Evolutionary conservation across 495 filamentous ascomycete species (phyloP).

Genomic region (Penicillium macrosclerotiorum): DNA sequence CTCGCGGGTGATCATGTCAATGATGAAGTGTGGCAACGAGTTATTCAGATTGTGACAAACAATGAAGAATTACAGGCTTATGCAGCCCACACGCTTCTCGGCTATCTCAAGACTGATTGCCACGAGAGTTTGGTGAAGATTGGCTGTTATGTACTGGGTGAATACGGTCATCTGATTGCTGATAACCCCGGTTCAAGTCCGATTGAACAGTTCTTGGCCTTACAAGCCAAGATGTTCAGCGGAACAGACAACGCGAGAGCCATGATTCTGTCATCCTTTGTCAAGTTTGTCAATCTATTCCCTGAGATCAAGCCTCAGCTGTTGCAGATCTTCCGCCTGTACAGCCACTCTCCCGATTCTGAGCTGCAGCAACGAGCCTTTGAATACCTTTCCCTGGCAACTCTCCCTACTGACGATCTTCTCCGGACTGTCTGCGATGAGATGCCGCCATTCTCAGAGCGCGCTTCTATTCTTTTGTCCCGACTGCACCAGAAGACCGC

Average conservation of each 20-base stretch:
- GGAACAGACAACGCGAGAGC: slow-evolving; percentile 87
- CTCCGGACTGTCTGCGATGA: slow-evolving; percentile 96
- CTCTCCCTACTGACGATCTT: slow-evolving; percentile 83
- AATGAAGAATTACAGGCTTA: slow-evolving; percentile 98
- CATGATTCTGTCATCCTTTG: slow-evolving; percentile 89
- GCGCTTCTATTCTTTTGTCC: slow-evolving; percentile 86
- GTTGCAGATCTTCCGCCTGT: slow-evolving; percentile 81
- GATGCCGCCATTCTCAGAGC: slow-evolving; percentile 98
- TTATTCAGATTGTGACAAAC: slow-evolving; percentile 99
- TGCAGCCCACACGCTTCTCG: slow-evolving; percentile 85
- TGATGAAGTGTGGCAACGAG: slow-evolving; percentile 98
- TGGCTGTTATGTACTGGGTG: slow-evolving; percentile 90
- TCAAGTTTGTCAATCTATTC: slow-evolving; percentile 98
- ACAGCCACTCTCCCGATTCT: slow-evolving; percentile 92
- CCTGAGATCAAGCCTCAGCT: slow-evolving; percentile 98
- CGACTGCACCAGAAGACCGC: slow-evolving; percentile 91
- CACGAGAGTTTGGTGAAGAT: slow-evolving; percentile 98
- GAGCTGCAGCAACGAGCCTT: slow-evolving; percentile 96
- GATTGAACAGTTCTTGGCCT: slow-evolving; percentile 94
- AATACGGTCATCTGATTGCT: slow-evolving; percentile 98
- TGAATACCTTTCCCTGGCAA: slow-evolving; percentile 89
- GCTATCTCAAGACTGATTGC: slow-evolving; percentile 88
- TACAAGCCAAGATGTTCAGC: slow-evolving; percentile 85
- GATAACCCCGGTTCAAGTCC: slow-evolving; percentile 90
- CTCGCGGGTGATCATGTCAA: slow-evolving; percentile 98